Evolutionary conservation across 73 alveolate genomes (phyloP), one percentile per base, ranked within the genome.

Genomic region (Symbiodinium pilosum): DNA sequence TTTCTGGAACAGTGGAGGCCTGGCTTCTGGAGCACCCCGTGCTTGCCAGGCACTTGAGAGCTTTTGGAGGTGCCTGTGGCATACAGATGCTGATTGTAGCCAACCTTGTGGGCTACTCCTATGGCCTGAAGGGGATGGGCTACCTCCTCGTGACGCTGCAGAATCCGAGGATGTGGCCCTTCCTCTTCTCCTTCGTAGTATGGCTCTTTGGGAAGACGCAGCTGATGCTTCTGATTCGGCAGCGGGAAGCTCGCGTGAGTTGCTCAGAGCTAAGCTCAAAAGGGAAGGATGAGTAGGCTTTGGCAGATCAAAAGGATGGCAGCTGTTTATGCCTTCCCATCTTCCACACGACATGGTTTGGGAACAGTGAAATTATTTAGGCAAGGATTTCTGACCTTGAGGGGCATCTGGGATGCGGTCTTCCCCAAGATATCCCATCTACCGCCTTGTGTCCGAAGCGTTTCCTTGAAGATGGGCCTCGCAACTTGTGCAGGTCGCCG

Each of bases 81-180:
- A 98, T 99, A 86, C 71, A 94, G 38, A 81, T 99, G 96, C 93
- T 99, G 99, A 95, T 99, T 42, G 52, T 95, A 43, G 99, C 99
- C 28, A 99, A 99, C 93, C 99, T 99, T 34, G 99, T 99, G 40
- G 99, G 99, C 85, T 99, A 99, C 99, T 99, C 99, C 71, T 98
- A 85, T 64, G 99, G 99, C 39, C 96, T 88, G 69, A 99, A 97
- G 43, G 99, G 99, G 43, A 43, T 43, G 26, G 14, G 34, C 24
- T 38, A 88, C n/a, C 73, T n/a, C 32, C 12, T 59, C 47, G 43
- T 56, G 34, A 47, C 44, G 12, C 30, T 32, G 54, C 4, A 43
- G 32, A 43, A 84, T 21, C 38, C 38, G 20, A 64, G 81, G 38
- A 64, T 64, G 81, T 64, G 81, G 44, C 71, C 6, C 11, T 16